These are phyloP conservation scores for Yamadazyma jaroonii DNA, from an alignment of 1,139 yeast genomes.

Conservation along the genomic window DNA sequence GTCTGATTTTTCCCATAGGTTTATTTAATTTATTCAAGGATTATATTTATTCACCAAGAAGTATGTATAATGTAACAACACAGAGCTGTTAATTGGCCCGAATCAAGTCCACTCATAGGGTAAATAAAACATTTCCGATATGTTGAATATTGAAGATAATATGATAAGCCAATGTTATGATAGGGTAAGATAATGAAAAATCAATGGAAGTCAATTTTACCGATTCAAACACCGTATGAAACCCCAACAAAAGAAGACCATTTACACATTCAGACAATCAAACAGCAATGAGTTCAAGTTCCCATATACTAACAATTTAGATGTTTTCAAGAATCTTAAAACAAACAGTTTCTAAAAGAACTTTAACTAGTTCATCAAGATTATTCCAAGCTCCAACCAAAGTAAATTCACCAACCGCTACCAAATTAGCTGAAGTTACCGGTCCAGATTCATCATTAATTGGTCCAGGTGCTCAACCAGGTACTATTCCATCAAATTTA, in stretches of 20 bases:
- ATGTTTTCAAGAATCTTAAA: slow-evolving; percentile 16
- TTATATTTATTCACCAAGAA: not conserved
- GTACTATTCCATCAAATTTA: slow-evolving; percentile 85
- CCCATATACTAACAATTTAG: slow-evolving; percentile 3
- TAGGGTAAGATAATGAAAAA: no score
- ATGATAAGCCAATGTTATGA: no score
- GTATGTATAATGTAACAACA: not conserved
- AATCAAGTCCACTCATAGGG: no score
- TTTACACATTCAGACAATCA: no score
- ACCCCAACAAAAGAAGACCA: no score
- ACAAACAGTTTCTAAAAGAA: slow-evolving; percentile 8
- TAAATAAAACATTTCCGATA: no score
- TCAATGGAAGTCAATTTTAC: no score
- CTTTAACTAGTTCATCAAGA: slow-evolving; percentile 10
- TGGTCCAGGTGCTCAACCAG: slow-evolving; percentile 85
- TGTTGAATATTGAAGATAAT: no score
- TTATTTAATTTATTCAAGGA: not conserved
- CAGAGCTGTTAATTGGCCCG: no score
- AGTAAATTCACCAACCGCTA: slow-evolving; percentile 57
- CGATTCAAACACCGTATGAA: no score
- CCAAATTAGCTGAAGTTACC: slow-evolving; percentile 69
- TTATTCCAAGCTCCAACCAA: slow-evolving; percentile 23
- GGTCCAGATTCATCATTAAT: slow-evolving; percentile 73
- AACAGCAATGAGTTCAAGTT: not conserved
- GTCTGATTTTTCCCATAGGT: slow-evolving; percentile 5